Evolutionary conservation across 225 moss, liverwort and hornwort genomes (phyloP).

Genomic region (Marchantia paleacea): DNA sequence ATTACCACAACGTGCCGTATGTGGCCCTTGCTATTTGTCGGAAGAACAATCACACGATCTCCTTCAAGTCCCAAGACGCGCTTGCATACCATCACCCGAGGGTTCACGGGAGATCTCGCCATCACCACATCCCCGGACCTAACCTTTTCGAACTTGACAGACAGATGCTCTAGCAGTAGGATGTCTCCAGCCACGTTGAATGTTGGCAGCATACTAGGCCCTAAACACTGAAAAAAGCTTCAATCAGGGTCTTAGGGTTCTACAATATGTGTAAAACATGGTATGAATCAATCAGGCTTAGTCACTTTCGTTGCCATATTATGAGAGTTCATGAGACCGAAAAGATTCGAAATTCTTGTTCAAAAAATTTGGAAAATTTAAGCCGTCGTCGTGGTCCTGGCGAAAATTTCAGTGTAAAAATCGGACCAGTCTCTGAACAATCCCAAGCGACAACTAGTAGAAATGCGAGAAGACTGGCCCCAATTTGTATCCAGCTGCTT

Average conservation of each 20-base stretch:
- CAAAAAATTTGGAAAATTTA: too few relatives aligned
- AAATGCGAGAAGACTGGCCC: too few relatives aligned
- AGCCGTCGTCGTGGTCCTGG: too few relatives aligned
- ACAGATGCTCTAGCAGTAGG: constrained; percentile 88
- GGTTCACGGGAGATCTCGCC: constrained; percentile 91
- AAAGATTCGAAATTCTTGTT: too few relatives aligned
- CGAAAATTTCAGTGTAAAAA: too few relatives aligned
- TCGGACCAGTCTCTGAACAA: too few relatives aligned
- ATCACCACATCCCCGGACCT: constrained; percentile 93
- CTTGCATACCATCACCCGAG: constrained; percentile 93
- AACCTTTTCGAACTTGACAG: constrained; percentile 79
- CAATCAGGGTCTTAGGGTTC: background rate
- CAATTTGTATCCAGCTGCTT: background rate
- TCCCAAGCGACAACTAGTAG: too few relatives aligned
- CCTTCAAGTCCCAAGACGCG: constrained; percentile 94
- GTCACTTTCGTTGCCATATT: too few relatives aligned
- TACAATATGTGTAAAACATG: too few relatives aligned
- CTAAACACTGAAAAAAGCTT: constrained; percentile 69
- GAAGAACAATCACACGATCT: constrained; percentile 80
- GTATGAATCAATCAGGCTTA: background rate
- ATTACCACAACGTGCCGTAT: constrained; percentile 82
- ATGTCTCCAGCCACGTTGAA: constrained; percentile 97
- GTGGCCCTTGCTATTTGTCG: constrained; percentile 82
- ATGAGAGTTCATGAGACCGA: too few relatives aligned
- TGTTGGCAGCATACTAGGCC: constrained; percentile 99